Evolutionary conservation across 1,284 basidiomycete species (phyloP).

Genomic region (Ceraceosorus bombacis): DNA sequence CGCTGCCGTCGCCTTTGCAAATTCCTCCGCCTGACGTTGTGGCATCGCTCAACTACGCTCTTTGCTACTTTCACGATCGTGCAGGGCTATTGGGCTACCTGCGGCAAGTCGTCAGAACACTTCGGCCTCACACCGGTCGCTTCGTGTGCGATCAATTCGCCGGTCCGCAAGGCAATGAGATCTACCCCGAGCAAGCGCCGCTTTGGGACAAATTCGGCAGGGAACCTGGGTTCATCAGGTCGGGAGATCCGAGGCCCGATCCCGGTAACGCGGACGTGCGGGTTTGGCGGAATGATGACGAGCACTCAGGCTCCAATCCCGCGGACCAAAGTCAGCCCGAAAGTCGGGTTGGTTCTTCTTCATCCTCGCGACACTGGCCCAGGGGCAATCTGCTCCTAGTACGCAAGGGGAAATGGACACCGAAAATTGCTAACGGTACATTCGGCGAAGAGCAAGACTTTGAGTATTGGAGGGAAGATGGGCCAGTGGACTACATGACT

Average conservation of each 20-base stretch:
- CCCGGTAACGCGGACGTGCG: neutral
- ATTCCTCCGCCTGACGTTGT: slow-evolving; percentile 24
- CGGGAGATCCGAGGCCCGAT: slow-evolving; percentile 5
- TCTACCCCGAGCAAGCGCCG: slow-evolving; percentile 11
- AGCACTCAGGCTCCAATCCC: neutral
- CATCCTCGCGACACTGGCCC: slow-evolving; percentile 20
- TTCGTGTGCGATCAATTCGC: slow-evolving; percentile 39
- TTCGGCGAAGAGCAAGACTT: slow-evolving; percentile 19
- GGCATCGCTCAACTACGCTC: slow-evolving; percentile 37
- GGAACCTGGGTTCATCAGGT: slow-evolving; percentile 21
- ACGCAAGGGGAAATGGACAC: slow-evolving; percentile 16
- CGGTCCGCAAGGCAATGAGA: slow-evolving; percentile 19
- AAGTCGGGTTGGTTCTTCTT: too few relatives aligned
- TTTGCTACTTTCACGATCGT: slow-evolving; percentile 39
- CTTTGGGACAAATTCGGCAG: slow-evolving; percentile 17
- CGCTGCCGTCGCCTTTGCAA: slow-evolving; percentile 5
- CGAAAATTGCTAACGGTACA: too few relatives aligned
- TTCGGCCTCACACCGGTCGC: slow-evolving; percentile 30
- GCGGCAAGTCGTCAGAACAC: slow-evolving; percentile 13
- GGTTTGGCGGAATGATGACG: too few relatives aligned
- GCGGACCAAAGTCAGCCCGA: neutral
- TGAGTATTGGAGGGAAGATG: slow-evolving; percentile 43
- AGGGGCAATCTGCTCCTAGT: slow-evolving; percentile 33
- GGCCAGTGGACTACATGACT: slow-evolving; percentile 31
- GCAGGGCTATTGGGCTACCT: slow-evolving; percentile 26